Conservation (phyloP, 2,329 filamentous ascomycete species). For the Lomentospora prolificans region DNA sequence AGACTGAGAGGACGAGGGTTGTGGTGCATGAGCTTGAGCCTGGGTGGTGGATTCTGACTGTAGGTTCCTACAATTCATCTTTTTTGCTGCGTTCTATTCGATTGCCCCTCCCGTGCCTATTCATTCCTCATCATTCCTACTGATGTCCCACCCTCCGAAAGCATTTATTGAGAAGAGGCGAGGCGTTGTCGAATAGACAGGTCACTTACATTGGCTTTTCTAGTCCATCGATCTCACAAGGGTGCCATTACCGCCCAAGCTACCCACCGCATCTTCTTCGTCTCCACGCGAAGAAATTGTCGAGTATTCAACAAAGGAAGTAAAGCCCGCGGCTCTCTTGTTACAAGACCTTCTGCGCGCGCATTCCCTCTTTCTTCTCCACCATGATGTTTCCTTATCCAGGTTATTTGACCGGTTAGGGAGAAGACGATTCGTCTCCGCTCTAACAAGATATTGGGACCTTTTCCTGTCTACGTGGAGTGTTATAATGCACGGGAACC, state of each 20-base stretch:
- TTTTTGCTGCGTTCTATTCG: background rate
- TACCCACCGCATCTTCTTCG: slow-evolving; percentile 30
- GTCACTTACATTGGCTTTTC: slow-evolving; percentile 1
- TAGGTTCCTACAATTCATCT: slow-evolving; percentile 39
- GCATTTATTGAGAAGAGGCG: too few relatives aligned
- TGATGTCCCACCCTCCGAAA: background rate
- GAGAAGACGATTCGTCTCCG: slow-evolving; percentile 58
- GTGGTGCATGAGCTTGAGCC: slow-evolving; percentile 78
- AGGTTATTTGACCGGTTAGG: slow-evolving; percentile 56
- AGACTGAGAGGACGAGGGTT: slow-evolving; percentile 81
- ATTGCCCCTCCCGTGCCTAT: background rate
- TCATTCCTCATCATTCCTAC: background rate
- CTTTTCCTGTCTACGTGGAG: slow-evolving; percentile 66
- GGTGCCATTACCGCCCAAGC: slow-evolving; percentile 48
- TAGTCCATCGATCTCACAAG: slow-evolving; percentile 76
- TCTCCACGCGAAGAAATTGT: slow-evolving; percentile 34
- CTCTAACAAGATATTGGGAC: slow-evolving; percentile 76
- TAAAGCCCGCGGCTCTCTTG: slow-evolving; percentile 71
- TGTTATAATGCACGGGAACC: slow-evolving; percentile 82
- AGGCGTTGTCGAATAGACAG: too few relatives aligned
- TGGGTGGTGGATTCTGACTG: slow-evolving; percentile 92
- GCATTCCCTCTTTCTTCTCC: slow-evolving; percentile 75
- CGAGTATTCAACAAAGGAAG: slow-evolving; percentile 84
- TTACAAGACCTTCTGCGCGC: slow-evolving; percentile 74
- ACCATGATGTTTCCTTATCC: slow-evolving; percentile 69